Evolutionary conservation across 352 stramenopile species (phyloP), one percentile per base, ranked within the genome.

Genomic region (Phytophthora sp.): DNA sequence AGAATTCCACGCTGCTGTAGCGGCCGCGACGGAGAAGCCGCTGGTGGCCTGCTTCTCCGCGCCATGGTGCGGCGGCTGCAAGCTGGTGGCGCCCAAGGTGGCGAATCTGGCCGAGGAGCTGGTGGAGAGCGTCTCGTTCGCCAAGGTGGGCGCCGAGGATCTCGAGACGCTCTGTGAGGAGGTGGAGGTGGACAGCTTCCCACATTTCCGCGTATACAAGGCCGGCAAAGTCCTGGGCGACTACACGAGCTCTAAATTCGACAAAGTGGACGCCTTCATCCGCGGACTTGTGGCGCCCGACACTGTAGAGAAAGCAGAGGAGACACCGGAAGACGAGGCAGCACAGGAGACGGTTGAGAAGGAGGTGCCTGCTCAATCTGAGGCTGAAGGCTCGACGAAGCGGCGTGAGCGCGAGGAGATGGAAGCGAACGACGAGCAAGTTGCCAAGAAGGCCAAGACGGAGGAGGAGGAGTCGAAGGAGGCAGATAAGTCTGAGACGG

Each of bases 161-260:
- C 72, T 92, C 16, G 81, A 91, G 51, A 73, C 80, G 31, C 70
- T 94, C 2, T 80, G 77, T 46, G 79, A 91, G 39, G 83, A 91
- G 63, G 60, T 90, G n/a, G 80, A 90, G 33, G 82, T 94, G 33
- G 76, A 89, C 53, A 84, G 77, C 57, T 91, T 89, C 70, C 86
- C 86, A n/a, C 76, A 79, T 55, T 89, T 94, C 54, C 84, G 84
- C 62, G 70, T 91, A 29, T 94, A 92, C 79, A 84, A 83, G 62
- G 69, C 66, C 26, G 73, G 71, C 64, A 76, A 88, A 49, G 47
- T 88, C 6, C 7, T 86, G 7, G 80, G 73, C n/a, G 81, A 94
- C 57, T 80, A 80, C 71, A 77, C 71, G 29, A 83, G 86, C 74
- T 87, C 82, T 64, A 92, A 91, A 71, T 67, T 77, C 26, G 86